Conservation (phyloP, 2,329 filamentous ascomycete species). For the Phyllosticta ampelicida region DNA sequence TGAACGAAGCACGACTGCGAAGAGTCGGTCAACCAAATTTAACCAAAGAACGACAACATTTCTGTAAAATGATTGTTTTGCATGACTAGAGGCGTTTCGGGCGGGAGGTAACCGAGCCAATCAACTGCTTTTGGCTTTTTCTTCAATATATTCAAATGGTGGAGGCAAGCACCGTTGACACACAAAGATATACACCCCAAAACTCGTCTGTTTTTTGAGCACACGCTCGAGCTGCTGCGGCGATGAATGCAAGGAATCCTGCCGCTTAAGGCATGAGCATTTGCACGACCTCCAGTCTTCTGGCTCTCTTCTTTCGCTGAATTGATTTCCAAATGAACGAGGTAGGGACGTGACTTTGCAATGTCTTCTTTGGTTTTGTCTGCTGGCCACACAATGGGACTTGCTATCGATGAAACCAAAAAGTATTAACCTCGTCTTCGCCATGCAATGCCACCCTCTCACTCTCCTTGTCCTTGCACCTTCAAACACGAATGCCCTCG, state of each 20-base stretch:
- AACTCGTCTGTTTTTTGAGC: not conserved
- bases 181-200: not conserved
- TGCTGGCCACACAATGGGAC: too few species aligned
- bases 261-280: not conserved
- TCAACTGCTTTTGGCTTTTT: not conserved
- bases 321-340: not conserved
- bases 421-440: too few species aligned
- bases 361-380: too few species aligned
- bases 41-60: not conserved
- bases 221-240: not conserved
- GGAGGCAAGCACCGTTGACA: not conserved
- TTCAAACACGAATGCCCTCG: too few species aligned
- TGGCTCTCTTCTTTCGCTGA: not conserved
- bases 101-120: not conserved
- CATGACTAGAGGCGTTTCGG: slow-evolving; percentile 10
- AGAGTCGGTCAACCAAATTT: not conserved
- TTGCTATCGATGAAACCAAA: too few species aligned
- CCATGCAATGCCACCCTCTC: too few species aligned
- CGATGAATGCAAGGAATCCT: not conserved
- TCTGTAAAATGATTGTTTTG: slow-evolving; percentile 9
- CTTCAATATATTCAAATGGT: not conserved
- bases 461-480: too few species aligned
- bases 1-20: slow-evolving; percentile 25
- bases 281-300: not conserved
- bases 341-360: not conserved